Conservation (phyloP, 257 asterid genomes). For the Eucommia ulmoides region DNA sequence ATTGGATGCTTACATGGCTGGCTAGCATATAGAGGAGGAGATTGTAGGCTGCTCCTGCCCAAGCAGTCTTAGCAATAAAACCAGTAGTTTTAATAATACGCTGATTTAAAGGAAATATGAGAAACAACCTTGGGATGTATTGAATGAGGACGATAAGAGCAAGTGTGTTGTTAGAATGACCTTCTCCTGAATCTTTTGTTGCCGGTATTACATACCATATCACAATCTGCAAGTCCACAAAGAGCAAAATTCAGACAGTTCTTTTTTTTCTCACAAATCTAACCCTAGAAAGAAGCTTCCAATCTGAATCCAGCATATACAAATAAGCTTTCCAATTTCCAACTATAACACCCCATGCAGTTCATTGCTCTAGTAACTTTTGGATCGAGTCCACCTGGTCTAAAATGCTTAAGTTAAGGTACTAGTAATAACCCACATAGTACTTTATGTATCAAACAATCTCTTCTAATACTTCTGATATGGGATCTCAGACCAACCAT, state of each 20-base stretch:
- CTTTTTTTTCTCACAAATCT: background rate
- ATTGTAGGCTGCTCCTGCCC: slow-evolving; percentile 98
- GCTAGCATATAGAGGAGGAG: slow-evolving; percentile 82
- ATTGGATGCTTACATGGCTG: slow-evolving; percentile 50
- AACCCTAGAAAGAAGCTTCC: background rate
- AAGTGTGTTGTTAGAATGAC: slow-evolving; percentile 65
- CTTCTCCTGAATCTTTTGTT: slow-evolving; percentile 39
- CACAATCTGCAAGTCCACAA: slow-evolving; percentile 44
- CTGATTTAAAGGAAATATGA: slow-evolving; percentile 64
- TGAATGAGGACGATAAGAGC: slow-evolving; percentile 89
- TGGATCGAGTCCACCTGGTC: too few relatives aligned
- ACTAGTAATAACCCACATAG: too few relatives aligned
- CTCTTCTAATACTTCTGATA: background rate
- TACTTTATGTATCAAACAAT: background rate
- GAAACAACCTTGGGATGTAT: slow-evolving; percentile 66
- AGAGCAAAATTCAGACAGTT: too few relatives aligned
- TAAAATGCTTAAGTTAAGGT: too few relatives aligned
- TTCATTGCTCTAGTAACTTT: background rate
- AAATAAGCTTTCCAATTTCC: too few relatives aligned
- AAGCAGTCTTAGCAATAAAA: slow-evolving; percentile 85
- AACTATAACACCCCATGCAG: background rate
- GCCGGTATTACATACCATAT: slow-evolving; percentile 80
- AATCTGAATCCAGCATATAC: too few relatives aligned
- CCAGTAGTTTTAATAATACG: slow-evolving; percentile 80
- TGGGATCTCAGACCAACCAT: too few relatives aligned